A percentile compares a stretch with the other conserved stretches of the same genome.
Evolutionary conservation across 768 basidiomycete species (phyloP).

Genomic region (Auriscalpium microsporum): DNA sequence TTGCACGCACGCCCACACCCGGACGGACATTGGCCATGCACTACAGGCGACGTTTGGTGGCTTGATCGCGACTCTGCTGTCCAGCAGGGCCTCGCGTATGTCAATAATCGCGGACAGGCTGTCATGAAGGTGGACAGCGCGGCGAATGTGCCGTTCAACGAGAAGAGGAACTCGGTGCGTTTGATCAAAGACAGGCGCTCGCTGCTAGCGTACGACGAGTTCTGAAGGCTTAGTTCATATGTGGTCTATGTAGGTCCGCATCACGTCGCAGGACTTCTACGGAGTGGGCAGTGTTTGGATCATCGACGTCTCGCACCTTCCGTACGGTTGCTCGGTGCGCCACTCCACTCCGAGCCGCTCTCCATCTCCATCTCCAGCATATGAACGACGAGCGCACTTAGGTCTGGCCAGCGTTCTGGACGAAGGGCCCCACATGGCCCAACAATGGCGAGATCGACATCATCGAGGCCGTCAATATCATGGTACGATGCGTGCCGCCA

Average conservation of each 20-base stretch:
- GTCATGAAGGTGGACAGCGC: constrained; percentile 71
- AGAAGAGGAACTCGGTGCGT: constrained; percentile 54
- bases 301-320: constrained; percentile 38
- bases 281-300: constrained; percentile 39
- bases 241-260: constrained; percentile 29
- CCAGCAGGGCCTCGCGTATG: constrained; percentile 43
- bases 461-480: constrained; percentile 44
- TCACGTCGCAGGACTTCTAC: constrained; percentile 35
- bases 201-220: constrained; percentile 5
- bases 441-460: constrained; percentile 32
- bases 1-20: too few species aligned
- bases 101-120: constrained; percentile 53
- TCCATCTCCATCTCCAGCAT: not conserved
- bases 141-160: constrained; percentile 40
- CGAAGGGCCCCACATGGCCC: constrained; percentile 33
- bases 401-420: constrained; percentile 34
- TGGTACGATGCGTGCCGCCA: not conserved
- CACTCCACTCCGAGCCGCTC: not conserved
- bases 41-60: constrained; percentile 56
- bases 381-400: constrained; percentile 9
- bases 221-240: constrained; percentile 1
- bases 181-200: not conserved
- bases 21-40: too few species aligned
- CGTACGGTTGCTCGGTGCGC: constrained; percentile 51
- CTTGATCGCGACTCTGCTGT: constrained; percentile 39